phyloP scores from a whole-genome alignment of 2,329 filamentous ascomycete genomes.

The Helicocarpus griseus region DNA sequence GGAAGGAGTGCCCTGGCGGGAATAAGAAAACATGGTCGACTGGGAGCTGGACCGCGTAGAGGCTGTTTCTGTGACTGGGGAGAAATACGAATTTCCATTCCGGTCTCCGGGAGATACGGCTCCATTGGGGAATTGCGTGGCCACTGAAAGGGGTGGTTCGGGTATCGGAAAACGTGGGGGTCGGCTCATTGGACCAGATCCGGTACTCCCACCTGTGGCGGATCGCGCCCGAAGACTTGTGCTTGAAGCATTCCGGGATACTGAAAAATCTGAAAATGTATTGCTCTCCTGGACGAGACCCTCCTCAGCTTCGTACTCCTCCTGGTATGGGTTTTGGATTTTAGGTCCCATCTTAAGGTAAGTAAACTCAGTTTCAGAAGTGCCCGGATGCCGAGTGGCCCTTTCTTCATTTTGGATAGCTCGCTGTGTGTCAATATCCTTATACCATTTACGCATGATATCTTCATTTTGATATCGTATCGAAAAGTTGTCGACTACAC shows the following conservation, averaged over 20 bases:
- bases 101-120: slow-evolving; percentile 52
- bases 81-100: slow-evolving; percentile 82
- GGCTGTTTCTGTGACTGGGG: slow-evolving; percentile 62
- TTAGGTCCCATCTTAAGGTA: slow-evolving; percentile 63
- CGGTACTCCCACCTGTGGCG: slow-evolving; percentile 52
- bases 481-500: slow-evolving; percentile 91
- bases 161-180: slow-evolving; percentile 64
- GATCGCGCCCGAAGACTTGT: slow-evolving; percentile 67
- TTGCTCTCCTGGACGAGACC: slow-evolving; percentile 29
- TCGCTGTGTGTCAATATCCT: slow-evolving; percentile 67
- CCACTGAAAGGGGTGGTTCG: slow-evolving; percentile 56
- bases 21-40: slow-evolving; percentile 66
- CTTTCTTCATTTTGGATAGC: slow-evolving; percentile 45
- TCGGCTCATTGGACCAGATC: slow-evolving; percentile 36
- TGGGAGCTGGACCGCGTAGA: slow-evolving; percentile 47
- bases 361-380: slow-evolving; percentile 62
- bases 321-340: slow-evolving; percentile 73
- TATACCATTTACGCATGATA: slow-evolving; percentile 84
- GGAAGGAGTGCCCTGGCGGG: slow-evolving; percentile 58
- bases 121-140: slow-evolving; percentile 46
- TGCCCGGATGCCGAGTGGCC: slow-evolving; percentile 43
- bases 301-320: slow-evolving; percentile 49
- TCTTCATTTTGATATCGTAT: slow-evolving; percentile 91
- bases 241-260: slow-evolving; percentile 61
- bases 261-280: slow-evolving; percentile 40